phyloP scores from a whole-genome alignment of 129 eudicot species.

The Ambrosia artemisiifolia region DNA sequence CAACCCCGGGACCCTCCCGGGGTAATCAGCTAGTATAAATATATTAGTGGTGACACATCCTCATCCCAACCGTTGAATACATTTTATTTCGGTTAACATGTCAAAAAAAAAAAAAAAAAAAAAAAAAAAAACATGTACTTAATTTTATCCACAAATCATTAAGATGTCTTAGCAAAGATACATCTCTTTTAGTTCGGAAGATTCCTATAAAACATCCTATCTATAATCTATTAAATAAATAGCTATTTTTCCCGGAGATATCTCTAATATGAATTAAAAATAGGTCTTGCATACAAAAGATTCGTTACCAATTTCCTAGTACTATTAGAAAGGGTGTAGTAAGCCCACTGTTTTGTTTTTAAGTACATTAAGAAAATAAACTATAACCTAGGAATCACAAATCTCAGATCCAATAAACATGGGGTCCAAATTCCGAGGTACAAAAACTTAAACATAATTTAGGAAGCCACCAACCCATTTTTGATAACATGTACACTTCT shows the following conservation, averaged over 20 bases:
- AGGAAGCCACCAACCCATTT: slow-evolving; percentile 21
- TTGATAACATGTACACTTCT: background rate
- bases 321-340: background rate
- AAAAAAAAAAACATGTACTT: too few species aligned
- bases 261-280: background rate
- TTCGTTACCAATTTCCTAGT: background rate
- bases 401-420: slow-evolving; percentile 36
- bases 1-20: too few species aligned
- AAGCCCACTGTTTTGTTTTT: slow-evolving; percentile 19
- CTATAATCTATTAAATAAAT: too few species aligned
- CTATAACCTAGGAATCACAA: slow-evolving; percentile 27
- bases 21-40: too few species aligned
- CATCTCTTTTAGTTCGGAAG: background rate
- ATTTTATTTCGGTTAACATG: too few species aligned
- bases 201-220: background rate
- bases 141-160: background rate
- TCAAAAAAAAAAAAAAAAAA: too few species aligned
- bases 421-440: slow-evolving; percentile 32
- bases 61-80: too few species aligned
- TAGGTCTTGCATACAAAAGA: background rate
- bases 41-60: too few species aligned
- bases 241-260: background rate
- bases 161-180: background rate
- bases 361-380: background rate
- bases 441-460: background rate